A percentile compares a stretch with the other conserved stretches of the same genome.
phyloP scores from a whole-genome alignment of 2,329 filamentous ascomycete genomes.

The Fonsecaea multimorphosa region DNA sequence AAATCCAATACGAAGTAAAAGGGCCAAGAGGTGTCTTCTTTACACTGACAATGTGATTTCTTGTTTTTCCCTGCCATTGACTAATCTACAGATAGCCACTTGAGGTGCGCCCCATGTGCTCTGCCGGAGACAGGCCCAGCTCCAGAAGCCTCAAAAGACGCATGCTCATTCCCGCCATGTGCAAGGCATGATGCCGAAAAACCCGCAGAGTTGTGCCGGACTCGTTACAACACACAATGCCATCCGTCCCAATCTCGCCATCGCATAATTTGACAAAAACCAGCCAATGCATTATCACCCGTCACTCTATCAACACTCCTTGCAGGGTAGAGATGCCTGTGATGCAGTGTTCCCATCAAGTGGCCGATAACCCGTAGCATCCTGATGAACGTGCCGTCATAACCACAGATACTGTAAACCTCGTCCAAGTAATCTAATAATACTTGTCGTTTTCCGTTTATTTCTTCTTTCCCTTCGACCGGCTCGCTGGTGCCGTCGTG shows the following conservation, averaged over 20 bases:
- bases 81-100: background rate
- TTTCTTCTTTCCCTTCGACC: slow-evolving; percentile 59
- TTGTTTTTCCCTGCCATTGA: background rate
- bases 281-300: background rate
- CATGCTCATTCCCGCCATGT: background rate
- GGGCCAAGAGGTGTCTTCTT: no score
- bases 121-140: background rate
- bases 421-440: background rate
- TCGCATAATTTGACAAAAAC: background rate
- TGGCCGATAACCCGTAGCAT: slow-evolving; percentile 3
- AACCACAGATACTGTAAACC: slow-evolving; percentile 2
- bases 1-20: no score
- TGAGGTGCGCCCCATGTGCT: background rate
- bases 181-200: background rate
- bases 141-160: background rate
- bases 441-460: slow-evolving; percentile 39
- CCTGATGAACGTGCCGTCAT: slow-evolving; percentile 12
- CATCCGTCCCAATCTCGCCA: background rate
- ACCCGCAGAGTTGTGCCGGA: background rate
- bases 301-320: slow-evolving; percentile 6
- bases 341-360: background rate
- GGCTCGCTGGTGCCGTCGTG: slow-evolving; percentile 58
- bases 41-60: no score
- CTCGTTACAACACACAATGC: background rate
- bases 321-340: background rate